These are phyloP conservation scores for Boeremia exigua DNA, from an alignment of 2,329 filamentous ascomycete species.

Conservation along the genomic window DNA sequence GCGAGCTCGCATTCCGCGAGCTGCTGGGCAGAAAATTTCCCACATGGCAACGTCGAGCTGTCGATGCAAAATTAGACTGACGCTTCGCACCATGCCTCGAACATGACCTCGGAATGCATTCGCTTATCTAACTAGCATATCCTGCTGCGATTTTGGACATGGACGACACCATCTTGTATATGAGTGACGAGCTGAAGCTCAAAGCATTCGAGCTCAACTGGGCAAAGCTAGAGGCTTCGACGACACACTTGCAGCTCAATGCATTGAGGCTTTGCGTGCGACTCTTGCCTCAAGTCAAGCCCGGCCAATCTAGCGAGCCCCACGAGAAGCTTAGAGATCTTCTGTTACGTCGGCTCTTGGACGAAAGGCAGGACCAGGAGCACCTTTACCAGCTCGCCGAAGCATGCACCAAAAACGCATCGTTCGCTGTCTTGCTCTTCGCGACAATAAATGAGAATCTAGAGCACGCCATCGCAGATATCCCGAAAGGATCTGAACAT, in stretches of 20 bases:
- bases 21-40: slow-evolving; percentile 15
- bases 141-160: slow-evolving; percentile 4
- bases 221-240: slow-evolving; percentile 20
- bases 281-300: slow-evolving; percentile 4
- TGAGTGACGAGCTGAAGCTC: slow-evolving; percentile 27
- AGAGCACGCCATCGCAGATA: slow-evolving; percentile 4
- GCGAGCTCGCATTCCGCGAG: slow-evolving; percentile 25
- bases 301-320: not conserved
- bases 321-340: slow-evolving; percentile 21
- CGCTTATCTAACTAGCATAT: slow-evolving; percentile 1
- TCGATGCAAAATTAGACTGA: slow-evolving; percentile 14
- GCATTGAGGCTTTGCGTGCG: slow-evolving; percentile 7
- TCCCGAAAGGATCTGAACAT: not conserved
- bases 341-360: slow-evolving; percentile 26
- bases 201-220: slow-evolving; percentile 33
- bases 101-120: slow-evolving; percentile 15
- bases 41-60: slow-evolving; percentile 4
- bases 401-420: slow-evolving; percentile 27
- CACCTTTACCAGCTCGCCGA: slow-evolving; percentile 35
- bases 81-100: slow-evolving; percentile 3
- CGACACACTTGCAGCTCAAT: slow-evolving; percentile 25
- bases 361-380: slow-evolving; percentile 20
- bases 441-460: slow-evolving; percentile 11
- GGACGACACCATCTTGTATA: slow-evolving; percentile 30
- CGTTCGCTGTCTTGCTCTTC: slow-evolving; percentile 23